Percentiles rank a stretch among this genome's conserved stretches.
phyloP scores from a whole-genome alignment of 768 basidiomycete species.

The Paxillus ammoniavirescens region DNA sequence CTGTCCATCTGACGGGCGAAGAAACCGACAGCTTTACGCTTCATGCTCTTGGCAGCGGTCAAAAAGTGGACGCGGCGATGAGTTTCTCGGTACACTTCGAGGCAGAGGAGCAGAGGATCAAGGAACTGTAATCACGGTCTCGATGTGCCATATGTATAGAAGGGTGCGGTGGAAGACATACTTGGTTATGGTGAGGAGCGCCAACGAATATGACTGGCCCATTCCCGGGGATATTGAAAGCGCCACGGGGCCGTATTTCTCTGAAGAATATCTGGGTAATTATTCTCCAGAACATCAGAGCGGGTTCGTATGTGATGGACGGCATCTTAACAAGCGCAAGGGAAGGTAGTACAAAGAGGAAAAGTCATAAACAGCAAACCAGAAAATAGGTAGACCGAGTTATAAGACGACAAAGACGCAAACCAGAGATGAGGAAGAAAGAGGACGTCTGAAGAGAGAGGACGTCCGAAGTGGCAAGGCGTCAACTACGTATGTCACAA shows the following conservation, averaged over 20 bases:
- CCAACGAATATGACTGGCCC: constrained; percentile 93
- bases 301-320: constrained; percentile 58
- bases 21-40: constrained; percentile 73
- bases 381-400: not conserved
- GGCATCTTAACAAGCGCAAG: constrained; percentile 19
- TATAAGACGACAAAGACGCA: not conserved
- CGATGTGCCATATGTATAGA: constrained; percentile 8
- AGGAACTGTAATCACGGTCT: constrained; percentile 63
- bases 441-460: no score
- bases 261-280: constrained; percentile 95
- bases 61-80: constrained; percentile 81
- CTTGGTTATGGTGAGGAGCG: constrained; percentile 92
- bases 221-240: constrained; percentile 88
- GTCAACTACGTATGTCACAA: no score
- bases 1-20: constrained; percentile 83
- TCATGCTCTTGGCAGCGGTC: constrained; percentile 87
- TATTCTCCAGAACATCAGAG: constrained; percentile 80
- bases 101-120: constrained; percentile 81
- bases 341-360: constrained; percentile 5
- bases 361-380: constrained; percentile 10
- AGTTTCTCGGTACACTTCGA: constrained; percentile 85
- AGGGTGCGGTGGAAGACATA: constrained; percentile 28
- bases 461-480: no score
- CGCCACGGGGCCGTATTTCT: constrained; percentile 90
- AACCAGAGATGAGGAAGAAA: not conserved